Evolutionary conservation across 176 grass and related monocot genomes (phyloP).

Genomic region (Musa acuminata): DNA sequence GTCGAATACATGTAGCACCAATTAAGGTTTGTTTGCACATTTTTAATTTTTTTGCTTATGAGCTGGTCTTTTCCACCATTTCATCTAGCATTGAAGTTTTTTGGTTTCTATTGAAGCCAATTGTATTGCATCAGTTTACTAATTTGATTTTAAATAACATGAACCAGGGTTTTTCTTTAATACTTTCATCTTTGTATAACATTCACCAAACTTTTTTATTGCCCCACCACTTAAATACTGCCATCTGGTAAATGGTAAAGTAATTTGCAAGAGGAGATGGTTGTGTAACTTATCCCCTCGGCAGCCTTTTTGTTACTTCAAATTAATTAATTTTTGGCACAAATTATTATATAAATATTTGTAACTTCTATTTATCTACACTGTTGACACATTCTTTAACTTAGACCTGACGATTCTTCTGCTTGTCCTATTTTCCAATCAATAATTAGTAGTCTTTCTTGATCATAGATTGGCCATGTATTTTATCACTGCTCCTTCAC

Average conservation of each 20-base stretch:
- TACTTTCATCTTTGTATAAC: no score
- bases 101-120: no score
- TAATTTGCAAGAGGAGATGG: background rate
- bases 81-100: background rate
- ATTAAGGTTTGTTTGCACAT: slow-evolving; percentile 53
- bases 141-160: no score
- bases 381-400: background rate
- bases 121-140: no score
- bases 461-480: slow-evolving; percentile 54
- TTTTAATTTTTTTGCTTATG: background rate
- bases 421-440: background rate
- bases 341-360: slow-evolving; percentile 14
- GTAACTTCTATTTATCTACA: background rate
- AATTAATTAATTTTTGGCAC: background rate
- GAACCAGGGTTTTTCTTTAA: no score
- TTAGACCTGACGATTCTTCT: background rate
- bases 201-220: no score
- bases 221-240: no score
- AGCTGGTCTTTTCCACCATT: background rate
- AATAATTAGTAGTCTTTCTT: slow-evolving; percentile 10
- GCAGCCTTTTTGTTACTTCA: background rate
- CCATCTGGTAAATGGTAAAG: no score
- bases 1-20: slow-evolving; percentile 93
- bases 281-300: background rate
- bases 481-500: slow-evolving; percentile 98